Base-by-base conservation (phyloP, 2,329 filamentous ascomycete species). In the Penicillium occitanis region DNA sequence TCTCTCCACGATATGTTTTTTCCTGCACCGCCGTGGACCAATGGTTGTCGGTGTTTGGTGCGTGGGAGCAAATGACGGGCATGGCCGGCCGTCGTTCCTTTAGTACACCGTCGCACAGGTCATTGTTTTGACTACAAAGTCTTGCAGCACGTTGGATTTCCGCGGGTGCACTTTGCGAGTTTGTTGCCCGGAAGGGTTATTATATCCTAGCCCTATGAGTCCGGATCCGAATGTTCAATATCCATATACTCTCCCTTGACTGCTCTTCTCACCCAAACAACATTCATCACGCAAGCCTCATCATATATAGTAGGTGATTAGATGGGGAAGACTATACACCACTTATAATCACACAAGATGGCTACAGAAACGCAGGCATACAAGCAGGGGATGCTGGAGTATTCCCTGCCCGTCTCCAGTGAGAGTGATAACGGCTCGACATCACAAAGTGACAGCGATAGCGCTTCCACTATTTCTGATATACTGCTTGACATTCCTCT, bases 401-500 rank as follows among this genome's bases (percentile, higher is more conserved):
- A 37, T 37, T 57, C 53, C 11, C 53, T 57, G 33, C 53, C 53
- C 4, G 53, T 57, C 33, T 37, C 53, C 7, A 60, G 57, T 60
- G 57, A 60, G n/a, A 60, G 33, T 46, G 57, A 60, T n/a, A 60
- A 19, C 40, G 22, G 50, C 4, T 62, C 40, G 7, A 51, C 48
- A 33, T 50, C 1, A 35, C 42, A 63, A 17, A 57, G 33, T 57
- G 67, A 63, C 44, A 61, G 37, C 35, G 53, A 48, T 40, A 57
- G 11, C 44, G 25, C n/a, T 44, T 66, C 66, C 10, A 42, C 17
- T 19, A 13, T 59, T 66, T 69, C 14, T 53, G 58, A 33, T 25
- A 60, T 17, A 30, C 14, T 67, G 25, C 61, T 61, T 2, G 75
- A 81, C 53, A 88, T 92, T 66, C 85, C 91, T 25, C 81, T 96